Base-by-base conservation (phyloP, 768 basidiomycete species). In the Sutorius australiensis region DNA sequence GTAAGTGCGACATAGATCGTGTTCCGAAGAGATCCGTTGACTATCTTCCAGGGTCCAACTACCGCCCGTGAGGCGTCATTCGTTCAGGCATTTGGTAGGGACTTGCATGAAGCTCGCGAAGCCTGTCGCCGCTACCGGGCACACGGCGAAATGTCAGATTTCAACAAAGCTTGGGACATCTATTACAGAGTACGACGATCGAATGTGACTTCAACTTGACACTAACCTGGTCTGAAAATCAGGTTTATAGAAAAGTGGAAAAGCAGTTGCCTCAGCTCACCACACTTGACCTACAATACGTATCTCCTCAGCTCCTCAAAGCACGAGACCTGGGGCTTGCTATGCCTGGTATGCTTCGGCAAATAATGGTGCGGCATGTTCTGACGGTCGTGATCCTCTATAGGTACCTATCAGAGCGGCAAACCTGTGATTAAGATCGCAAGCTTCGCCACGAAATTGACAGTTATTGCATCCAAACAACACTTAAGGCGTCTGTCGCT, bases 141-240 rank as follows among this genome's bases (percentile, higher is more conserved):
- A 19, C 90, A 89, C 63, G 90, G 90, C 24, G 95, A 99, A 66
- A 80, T 83, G 51, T 83, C 82, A 45, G 93, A 98, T 65, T 74
- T 99, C 43, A 97, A 98, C 67, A 92, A 89, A 65, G 97, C 97
- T 31, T 99, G 97, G 97, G 97, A 98, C 63, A 94, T 98, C 27
- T 99, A 99, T 71, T 99, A 98, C 63, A 84, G 83, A 42, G 93
- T 92, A 65, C 57, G 85, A 19, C 38, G 33, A 14, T 39, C 1
- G 5, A 69, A n/a, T 19, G 5, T 34, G 9, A 12, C 38, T 32
- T 12, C 16, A 19, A 47, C 48, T 34, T 17, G 36, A 45, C 34
- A 36, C 34, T 53, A 19, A 59, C 46, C 37, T 37, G 28, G 42
- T 54, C 12, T 12, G 14, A 16, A 38, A 40, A 37, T 6, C 57